These are phyloP conservation scores for Colletotrichum higginsianum DNA, from an alignment of 2,329 filamentous ascomycete species.

Conservation along the genomic window DNA sequence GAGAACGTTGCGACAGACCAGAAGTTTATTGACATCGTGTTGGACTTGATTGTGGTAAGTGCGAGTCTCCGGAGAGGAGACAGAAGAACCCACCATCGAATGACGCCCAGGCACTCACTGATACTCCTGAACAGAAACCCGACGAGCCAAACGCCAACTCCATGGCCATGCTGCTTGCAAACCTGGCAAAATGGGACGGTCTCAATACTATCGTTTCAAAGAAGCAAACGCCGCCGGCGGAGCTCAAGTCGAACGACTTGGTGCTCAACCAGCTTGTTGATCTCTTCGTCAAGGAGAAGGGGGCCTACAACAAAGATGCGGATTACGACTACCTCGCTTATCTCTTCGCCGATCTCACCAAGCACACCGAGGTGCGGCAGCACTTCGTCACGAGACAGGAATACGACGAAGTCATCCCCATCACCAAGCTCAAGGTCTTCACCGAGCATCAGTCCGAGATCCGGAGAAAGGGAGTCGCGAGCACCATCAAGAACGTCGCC, in stretches of 20 bases:
- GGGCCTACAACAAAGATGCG: constrained; percentile 85
- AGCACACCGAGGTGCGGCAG: constrained; percentile 80
- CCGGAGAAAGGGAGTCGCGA: constrained; percentile 93
- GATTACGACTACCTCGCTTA: constrained; percentile 96
- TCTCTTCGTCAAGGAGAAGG: constrained; percentile 92
- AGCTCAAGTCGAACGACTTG: constrained; percentile 79
- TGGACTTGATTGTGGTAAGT: constrained; percentile 82
- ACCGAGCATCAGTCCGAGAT: constrained; percentile 90
- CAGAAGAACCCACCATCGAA: constrained; percentile 25
- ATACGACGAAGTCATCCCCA: constrained; percentile 87
- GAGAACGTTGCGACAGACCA: constrained; percentile 83
- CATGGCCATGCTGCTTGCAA: constrained; percentile 92
- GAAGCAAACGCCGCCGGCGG: constrained; percentile 77
- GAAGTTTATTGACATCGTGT: constrained; percentile 81
- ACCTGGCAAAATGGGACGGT: constrained; percentile 85
- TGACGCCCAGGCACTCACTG: background rate
- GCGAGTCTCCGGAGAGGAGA: constrained; percentile 3
- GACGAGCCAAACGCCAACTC: constrained; percentile 88
- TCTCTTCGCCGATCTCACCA: constrained; percentile 92
- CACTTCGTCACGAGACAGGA: constrained; percentile 82
- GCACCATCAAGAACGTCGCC: constrained; percentile 92
- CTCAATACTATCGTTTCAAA: constrained; percentile 78
- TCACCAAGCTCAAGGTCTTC: constrained; percentile 94
- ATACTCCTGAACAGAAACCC: constrained; percentile 64
- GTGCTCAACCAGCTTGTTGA: constrained; percentile 94